Conservation (phyloP, 1,284 basidiomycete genomes). For the Heterobasidion occidentale region DNA sequence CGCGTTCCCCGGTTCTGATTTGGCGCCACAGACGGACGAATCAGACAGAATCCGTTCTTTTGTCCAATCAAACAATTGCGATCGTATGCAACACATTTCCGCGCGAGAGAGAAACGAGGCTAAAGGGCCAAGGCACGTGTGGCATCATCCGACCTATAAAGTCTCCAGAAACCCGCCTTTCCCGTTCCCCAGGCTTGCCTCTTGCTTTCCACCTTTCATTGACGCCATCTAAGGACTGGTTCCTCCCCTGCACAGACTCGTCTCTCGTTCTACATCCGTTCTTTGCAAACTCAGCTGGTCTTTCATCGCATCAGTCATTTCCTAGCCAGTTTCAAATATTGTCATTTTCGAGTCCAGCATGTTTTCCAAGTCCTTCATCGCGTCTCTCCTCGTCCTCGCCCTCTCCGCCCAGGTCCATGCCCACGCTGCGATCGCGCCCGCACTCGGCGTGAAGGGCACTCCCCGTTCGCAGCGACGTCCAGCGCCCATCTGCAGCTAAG, state of each 20-base stretch:
- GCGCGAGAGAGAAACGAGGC: no score
- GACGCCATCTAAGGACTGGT: not conserved
- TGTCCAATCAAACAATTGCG: no score
- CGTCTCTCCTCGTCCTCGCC: conserved; percentile 22
- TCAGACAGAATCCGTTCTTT: no score
- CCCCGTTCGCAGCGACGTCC: conserved; percentile 33
- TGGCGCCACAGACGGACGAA: no score
- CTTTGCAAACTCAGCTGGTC: not conserved
- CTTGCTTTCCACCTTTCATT: not conserved
- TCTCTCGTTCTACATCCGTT: not conserved
- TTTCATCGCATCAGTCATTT: not conserved
- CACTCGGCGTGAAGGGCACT: conserved; percentile 37
- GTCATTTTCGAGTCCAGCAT: conserved; percentile 14
- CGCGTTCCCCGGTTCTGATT: no score
- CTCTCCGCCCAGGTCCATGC: conserved; percentile 28
- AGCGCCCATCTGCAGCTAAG: conserved; percentile 28
- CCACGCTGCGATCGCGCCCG: conserved; percentile 39
- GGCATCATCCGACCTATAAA: no score
- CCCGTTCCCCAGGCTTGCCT: not conserved
- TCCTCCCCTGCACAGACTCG: not conserved
- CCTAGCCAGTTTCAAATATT: not conserved
- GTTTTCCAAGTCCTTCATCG: conserved; percentile 26
- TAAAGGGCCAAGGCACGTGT: no score
- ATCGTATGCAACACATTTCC: no score
- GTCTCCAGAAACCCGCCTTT: no score